Conservation (phyloP, 2,329 filamentous ascomycete species). For the Ophiosphaerella korrae region DNA sequence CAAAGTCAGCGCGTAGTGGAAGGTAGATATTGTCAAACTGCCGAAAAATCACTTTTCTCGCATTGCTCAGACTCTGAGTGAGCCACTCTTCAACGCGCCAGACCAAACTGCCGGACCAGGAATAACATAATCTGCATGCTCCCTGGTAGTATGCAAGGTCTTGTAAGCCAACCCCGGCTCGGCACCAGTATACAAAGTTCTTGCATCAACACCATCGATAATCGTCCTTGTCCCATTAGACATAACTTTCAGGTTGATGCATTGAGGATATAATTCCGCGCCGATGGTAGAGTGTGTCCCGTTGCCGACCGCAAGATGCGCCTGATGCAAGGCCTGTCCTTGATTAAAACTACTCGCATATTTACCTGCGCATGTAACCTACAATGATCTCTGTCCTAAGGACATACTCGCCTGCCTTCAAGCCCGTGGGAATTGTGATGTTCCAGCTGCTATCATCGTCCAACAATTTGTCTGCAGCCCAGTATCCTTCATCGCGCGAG, state of each 20-base stretch:
- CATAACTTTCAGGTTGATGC: constrained; percentile 53
- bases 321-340: constrained; percentile 40
- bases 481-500: constrained; percentile 36
- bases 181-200: constrained; percentile 45
- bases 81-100: neutral
- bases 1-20: no score
- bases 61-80: neutral
- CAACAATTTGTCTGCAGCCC: constrained; percentile 47
- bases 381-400: constrained; percentile 49
- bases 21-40: no score
- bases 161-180: constrained; percentile 49
- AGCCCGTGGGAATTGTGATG: constrained; percentile 48
- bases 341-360: neutral
- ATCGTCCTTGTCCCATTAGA: constrained; percentile 46
- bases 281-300: constrained; percentile 47
- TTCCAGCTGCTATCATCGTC: constrained; percentile 45
- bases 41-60: no score
- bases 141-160: constrained; percentile 24
- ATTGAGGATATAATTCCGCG: constrained; percentile 59
- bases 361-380: neutral
- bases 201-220: constrained; percentile 42
- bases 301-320: constrained; percentile 27
- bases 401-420: constrained; percentile 49
- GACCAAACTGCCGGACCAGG: constrained; percentile 37
- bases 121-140: constrained; percentile 26